Percentiles rank a stretch among this genome's conserved stretches.
phyloP scores from a whole-genome alignment of 805 yeast genomes.

The Danielia reshetovae region DNA sequence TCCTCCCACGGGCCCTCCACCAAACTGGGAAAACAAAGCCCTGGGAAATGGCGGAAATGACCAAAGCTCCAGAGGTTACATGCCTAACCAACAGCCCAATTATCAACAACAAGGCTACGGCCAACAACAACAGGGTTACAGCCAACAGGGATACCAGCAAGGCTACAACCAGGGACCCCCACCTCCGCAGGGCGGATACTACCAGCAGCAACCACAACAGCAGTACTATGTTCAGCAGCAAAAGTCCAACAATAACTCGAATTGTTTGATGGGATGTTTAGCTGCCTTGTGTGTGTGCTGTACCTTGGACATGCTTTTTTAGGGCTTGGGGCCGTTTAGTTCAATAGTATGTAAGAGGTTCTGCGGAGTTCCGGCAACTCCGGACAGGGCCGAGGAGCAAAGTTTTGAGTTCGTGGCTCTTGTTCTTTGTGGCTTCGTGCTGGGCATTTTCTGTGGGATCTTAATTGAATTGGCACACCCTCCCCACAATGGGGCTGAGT shows the following conservation, averaged over 20 bases:
- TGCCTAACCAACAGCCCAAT: constrained; percentile 14
- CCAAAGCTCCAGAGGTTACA: constrained; percentile 19
- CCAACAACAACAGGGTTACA: constrained; percentile 15
- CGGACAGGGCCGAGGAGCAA: too few relatives aligned
- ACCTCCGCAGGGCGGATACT: constrained; percentile 21
- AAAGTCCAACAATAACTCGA: constrained; percentile 23
- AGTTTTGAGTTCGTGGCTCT: too few relatives aligned
- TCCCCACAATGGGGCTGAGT: too few relatives aligned
- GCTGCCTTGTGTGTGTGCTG: constrained; percentile 41
- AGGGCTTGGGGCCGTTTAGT: constrained; percentile 1
- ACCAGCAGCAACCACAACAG: constrained; percentile 34
- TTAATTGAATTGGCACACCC: too few relatives aligned
- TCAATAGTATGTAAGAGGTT: neutral
- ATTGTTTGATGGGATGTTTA: constrained; percentile 38
- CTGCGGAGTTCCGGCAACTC: too few relatives aligned
- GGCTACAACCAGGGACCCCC: constrained; percentile 20
- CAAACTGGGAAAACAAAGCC: constrained; percentile 20
- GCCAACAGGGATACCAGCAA: constrained; percentile 24
- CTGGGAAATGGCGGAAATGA: constrained; percentile 10
- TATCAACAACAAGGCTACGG: constrained; percentile 13
- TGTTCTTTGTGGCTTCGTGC: too few relatives aligned
- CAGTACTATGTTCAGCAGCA: constrained; percentile 43
- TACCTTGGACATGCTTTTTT: constrained; percentile 26
- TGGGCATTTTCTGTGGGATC: too few relatives aligned
- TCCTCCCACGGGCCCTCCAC: constrained; percentile 29